These are phyloP conservation scores for Copromyces sp. DNA, from an alignment of 495 filamentous ascomycete genomes.

Conservation along the genomic window DNA sequence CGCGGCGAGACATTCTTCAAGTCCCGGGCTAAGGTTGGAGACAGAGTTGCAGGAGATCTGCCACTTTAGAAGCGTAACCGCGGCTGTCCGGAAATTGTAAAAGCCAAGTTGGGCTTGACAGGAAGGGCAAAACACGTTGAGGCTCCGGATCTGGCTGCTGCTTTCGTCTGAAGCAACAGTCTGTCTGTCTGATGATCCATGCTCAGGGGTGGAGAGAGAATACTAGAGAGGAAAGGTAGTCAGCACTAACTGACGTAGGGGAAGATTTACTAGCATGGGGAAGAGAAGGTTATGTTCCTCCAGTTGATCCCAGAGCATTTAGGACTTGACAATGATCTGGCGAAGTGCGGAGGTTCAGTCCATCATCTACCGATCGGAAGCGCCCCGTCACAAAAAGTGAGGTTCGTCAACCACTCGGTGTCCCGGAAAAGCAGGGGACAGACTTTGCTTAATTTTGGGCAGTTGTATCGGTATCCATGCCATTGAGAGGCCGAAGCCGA, in stretches of 20 bases:
- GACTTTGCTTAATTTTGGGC: constrained; percentile 55
- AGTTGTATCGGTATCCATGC: constrained; percentile 83
- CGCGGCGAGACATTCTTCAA: constrained; percentile 37
- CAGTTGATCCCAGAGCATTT: constrained; percentile 41
- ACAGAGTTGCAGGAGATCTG: constrained; percentile 22
- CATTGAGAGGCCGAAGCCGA: constrained; percentile 44
- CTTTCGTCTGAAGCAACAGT: constrained; percentile 1
- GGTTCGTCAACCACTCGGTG: constrained; percentile 13
- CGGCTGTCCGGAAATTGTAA: constrained; percentile 37
- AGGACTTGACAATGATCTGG: constrained; percentile 36
- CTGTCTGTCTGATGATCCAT: constrained; percentile 10
- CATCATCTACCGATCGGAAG: constrained; percentile 16
- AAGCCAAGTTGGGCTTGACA: constrained; percentile 38
- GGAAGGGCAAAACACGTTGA: constrained; percentile 31
- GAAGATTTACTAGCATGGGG: background rate
- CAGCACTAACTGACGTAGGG: constrained; percentile 20
- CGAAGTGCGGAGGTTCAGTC: constrained; percentile 39
- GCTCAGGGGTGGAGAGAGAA: constrained; percentile 12
- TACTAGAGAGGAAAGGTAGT: constrained; percentile 10
- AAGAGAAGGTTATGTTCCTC: constrained; percentile 47
- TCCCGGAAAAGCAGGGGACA: constrained; percentile 20
- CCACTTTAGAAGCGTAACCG: constrained; percentile 31
- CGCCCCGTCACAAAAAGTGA: constrained; percentile 20
- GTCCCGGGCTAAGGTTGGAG: constrained; percentile 12
- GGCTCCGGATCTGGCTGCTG: constrained; percentile 1